Evolutionary conservation across 202 grass and related monocot genomes (phyloP).

Genomic region (Setaria italica): DNA sequence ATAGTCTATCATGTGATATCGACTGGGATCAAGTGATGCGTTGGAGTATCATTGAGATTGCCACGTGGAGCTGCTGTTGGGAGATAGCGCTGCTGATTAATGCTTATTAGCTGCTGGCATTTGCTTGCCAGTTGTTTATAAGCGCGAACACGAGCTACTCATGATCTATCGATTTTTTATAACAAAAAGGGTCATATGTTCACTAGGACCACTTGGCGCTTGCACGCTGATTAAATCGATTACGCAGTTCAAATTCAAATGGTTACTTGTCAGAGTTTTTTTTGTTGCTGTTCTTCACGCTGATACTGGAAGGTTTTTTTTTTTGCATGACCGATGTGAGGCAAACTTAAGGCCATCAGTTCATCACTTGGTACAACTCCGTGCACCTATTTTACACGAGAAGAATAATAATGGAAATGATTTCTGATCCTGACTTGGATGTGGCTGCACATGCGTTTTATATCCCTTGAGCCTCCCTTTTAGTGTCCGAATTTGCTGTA

Average conservation of each 20-base stretch:
- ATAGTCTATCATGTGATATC: neutral
- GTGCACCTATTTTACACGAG: neutral
- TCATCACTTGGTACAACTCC: neutral
- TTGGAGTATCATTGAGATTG: neutral
- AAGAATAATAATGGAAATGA: neutral
- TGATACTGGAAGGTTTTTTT: neutral
- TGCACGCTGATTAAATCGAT: neutral
- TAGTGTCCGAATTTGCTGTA: neutral
- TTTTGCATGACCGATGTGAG: neutral
- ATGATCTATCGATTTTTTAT: neutral
- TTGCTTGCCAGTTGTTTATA: neutral
- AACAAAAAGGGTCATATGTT: neutral
- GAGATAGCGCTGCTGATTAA: neutral
- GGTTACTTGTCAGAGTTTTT: neutral
- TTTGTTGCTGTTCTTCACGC: neutral
- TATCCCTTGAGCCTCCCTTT: neutral
- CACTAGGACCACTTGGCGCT: neutral
- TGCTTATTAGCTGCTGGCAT: neutral
- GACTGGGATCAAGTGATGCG: slow-evolving; percentile 7
- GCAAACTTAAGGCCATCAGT: too few relatives aligned
- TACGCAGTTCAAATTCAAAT: neutral
- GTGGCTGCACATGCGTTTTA: neutral
- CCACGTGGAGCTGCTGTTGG: neutral
- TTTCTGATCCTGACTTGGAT: neutral
- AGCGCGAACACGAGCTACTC: slow-evolving; percentile 36